These are phyloP conservation scores for Graphilbum fragrans DNA, from an alignment of 2,329 filamentous ascomycete species.

Conservation along the genomic window DNA sequence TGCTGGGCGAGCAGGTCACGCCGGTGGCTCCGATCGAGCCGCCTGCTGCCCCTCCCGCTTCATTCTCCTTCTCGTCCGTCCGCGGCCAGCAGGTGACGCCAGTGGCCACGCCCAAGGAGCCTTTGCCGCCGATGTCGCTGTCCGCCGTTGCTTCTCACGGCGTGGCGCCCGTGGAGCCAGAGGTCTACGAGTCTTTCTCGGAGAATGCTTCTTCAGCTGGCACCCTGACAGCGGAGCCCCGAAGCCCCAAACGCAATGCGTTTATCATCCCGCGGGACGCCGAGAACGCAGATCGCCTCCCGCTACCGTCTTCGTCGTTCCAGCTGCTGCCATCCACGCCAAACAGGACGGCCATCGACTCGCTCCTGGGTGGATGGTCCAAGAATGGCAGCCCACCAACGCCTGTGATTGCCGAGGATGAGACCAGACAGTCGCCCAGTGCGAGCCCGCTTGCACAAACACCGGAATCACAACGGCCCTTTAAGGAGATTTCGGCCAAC, in stretches of 20 bases:
- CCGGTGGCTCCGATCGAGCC: constrained; percentile 7
- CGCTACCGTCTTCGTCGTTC: not conserved
- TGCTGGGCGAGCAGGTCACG: constrained; percentile 19
- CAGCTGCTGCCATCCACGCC: constrained; percentile 22
- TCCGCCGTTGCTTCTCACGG: constrained; percentile 6
- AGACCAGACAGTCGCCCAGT: constrained; percentile 41
- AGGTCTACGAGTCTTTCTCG: constrained; percentile 1
- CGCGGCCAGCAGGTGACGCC: constrained; percentile 19
- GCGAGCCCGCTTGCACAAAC: constrained; percentile 28
- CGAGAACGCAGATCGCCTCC: constrained; percentile 4
- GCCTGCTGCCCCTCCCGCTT: constrained; percentile 9
- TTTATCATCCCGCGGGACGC: constrained; percentile 42
- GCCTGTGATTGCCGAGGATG: constrained; percentile 51
- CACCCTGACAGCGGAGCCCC: constrained; percentile 12
- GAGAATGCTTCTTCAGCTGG: constrained; percentile 6
- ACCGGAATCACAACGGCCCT: constrained; percentile 43
- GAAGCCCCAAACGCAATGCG: constrained; percentile 40
- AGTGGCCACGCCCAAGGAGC: constrained; percentile 9
- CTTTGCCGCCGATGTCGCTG: constrained; percentile 7
- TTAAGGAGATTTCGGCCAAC: constrained; percentile 54
- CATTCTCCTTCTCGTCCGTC: constrained; percentile 24
- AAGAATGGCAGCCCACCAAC: constrained; percentile 24
- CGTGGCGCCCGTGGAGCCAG: constrained; percentile 2
- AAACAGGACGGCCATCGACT: constrained; percentile 26
- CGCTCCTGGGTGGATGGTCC: constrained; percentile 31